A percentile compares a stretch with the other conserved stretches of the same genome.
Evolutionary conservation across 2,329 filamentous ascomycete genomes (phyloP).

Genomic region (Aspergillus cejpii): DNA sequence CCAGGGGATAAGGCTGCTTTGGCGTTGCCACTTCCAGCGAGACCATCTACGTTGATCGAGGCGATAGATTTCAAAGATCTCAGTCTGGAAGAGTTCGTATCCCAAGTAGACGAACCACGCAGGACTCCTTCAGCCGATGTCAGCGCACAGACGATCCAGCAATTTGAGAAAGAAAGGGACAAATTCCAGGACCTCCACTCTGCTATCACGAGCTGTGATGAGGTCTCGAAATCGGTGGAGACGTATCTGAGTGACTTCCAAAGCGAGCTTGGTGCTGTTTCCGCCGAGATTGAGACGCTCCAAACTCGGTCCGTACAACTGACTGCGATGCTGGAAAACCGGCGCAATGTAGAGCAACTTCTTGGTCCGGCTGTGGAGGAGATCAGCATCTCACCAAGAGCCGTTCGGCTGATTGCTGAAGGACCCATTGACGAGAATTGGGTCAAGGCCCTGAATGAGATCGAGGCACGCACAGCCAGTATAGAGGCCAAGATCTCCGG

Average conservation of each 20-base stretch:
- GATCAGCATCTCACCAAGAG: slow-evolving; percentile 74
- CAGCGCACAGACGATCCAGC: slow-evolving; percentile 58
- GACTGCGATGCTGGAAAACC: slow-evolving; percentile 78
- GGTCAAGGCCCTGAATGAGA: slow-evolving; percentile 72
- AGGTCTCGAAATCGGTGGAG: slow-evolving; percentile 88
- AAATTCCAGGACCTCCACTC: slow-evolving; percentile 86
- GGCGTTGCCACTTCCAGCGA: slow-evolving; percentile 9
- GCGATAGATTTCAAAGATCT: slow-evolving; percentile 73
- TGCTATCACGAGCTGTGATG: slow-evolving; percentile 83
- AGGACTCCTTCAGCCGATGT: slow-evolving; percentile 29
- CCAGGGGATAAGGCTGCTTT: slow-evolving; percentile 10
- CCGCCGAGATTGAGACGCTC: slow-evolving; percentile 87
- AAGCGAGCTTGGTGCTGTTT: slow-evolving; percentile 84
- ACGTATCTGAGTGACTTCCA: slow-evolving; percentile 88
- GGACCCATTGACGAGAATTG: slow-evolving; percentile 86
- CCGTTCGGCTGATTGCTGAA: slow-evolving; percentile 79
- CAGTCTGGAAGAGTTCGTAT: slow-evolving; percentile 65
- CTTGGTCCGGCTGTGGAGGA: slow-evolving; percentile 87
- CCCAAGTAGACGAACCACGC: slow-evolving; percentile 28
- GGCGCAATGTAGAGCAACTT: slow-evolving; percentile 80
- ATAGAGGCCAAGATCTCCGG: slow-evolving; percentile 63
- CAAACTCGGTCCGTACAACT: slow-evolving; percentile 78
- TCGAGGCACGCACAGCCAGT: slow-evolving; percentile 68
- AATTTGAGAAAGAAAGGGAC: slow-evolving; percentile 73
- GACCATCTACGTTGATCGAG: slow-evolving; percentile 48